Conservation (phyloP, 2,329 filamentous ascomycete genomes). For the Alternaria atra region DNA sequence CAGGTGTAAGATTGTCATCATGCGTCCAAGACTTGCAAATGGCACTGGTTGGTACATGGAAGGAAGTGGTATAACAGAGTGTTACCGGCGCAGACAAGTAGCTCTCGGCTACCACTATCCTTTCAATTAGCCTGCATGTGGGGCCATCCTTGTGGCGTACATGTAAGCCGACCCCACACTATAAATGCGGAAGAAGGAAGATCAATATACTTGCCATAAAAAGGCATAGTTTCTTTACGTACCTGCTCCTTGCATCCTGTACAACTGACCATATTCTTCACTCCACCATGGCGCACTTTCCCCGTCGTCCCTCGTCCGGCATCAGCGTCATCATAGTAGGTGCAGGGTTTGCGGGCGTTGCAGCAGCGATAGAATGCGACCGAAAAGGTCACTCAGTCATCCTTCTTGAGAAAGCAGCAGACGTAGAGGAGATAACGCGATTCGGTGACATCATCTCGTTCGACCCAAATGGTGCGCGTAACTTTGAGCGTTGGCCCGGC, state of each 20-base stretch:
- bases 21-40: too few relatives aligned
- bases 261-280: neutral
- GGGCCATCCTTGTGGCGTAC: constrained; percentile 2
- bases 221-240: neutral
- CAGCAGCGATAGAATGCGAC: constrained; percentile 69
- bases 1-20: too few relatives aligned
- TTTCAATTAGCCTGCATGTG: constrained; percentile 11
- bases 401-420: constrained; percentile 61
- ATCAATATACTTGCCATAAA: neutral
- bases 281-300: constrained; percentile 23
- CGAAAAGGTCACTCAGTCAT: constrained; percentile 67
- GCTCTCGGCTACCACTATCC: neutral
- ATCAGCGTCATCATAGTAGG: constrained; percentile 59
- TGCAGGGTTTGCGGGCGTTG: constrained; percentile 67
- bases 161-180: constrained; percentile 10
- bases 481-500: constrained; percentile 62
- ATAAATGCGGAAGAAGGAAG: neutral
- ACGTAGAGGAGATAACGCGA: constrained; percentile 63
- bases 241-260: neutral
- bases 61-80: neutral
- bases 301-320: constrained; percentile 28
- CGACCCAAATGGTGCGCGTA: constrained; percentile 67
- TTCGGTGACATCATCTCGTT: constrained; percentile 71
- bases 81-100: neutral
- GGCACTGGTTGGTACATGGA: too few relatives aligned